Conservation (phyloP, 225 moss, liverwort and hornwort species). For the Sphagnum tenellum region DNA sequence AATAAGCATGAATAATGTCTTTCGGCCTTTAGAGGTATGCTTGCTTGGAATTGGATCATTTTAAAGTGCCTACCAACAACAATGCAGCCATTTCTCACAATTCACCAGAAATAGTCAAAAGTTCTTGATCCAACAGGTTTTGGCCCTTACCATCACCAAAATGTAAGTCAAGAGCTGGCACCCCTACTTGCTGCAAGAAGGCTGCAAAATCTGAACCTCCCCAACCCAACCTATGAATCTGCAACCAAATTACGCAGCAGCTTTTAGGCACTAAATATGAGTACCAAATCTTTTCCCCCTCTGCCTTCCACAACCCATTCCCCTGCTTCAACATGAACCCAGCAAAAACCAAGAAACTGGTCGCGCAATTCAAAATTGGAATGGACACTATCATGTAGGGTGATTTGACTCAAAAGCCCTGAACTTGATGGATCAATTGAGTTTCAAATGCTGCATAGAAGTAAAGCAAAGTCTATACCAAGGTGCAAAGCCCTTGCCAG, state of each 20-base stretch:
- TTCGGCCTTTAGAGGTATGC: too few species aligned
- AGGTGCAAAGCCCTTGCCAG: slow-evolving; percentile 19
- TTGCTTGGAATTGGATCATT: neutral
- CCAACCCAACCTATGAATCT: slow-evolving; percentile 73
- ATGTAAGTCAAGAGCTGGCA: slow-evolving; percentile 55
- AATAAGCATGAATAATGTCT: too few species aligned
- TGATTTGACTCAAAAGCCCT: neutral
- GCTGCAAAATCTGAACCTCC: slow-evolving; percentile 73
- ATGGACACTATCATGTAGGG: neutral
- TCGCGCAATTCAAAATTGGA: neutral
- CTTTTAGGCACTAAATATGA: neutral
- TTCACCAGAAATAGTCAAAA: neutral
- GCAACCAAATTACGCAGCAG: slow-evolving; percentile 5
- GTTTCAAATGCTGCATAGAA: neutral
- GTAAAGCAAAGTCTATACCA: slow-evolving; percentile 14
- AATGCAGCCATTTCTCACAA: too few species aligned
- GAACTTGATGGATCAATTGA: neutral
- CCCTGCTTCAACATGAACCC: neutral
- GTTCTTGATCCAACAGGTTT: neutral
- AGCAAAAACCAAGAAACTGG: neutral
- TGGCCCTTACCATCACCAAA: slow-evolving; percentile 50
- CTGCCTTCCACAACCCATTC: neutral
- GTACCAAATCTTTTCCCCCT: neutral
- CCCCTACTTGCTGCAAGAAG: slow-evolving; percentile 79
- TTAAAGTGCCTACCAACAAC: neutral